Evolutionary conservation across 2,329 filamentous ascomycete genomes (phyloP), one percentile per base, ranked within the genome.

Genomic region (Pezicula neosporulosa): DNA sequence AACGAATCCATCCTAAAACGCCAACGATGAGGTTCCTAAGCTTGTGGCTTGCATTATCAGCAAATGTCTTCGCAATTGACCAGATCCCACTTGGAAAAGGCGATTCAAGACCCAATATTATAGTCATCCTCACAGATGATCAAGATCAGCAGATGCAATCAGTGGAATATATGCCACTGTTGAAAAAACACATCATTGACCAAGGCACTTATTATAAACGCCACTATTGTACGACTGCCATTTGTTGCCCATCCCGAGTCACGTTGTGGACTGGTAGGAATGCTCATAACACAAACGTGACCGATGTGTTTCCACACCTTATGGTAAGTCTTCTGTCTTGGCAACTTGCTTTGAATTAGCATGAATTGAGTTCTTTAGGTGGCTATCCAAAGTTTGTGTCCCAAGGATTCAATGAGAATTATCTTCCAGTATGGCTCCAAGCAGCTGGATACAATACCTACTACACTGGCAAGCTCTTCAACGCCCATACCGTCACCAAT

Each of bases 401-500:
- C 3, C 74, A 86, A 48, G 85, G 86, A 0, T 75, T 82, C 53
- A 87, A 89, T 52, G 76, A 84, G 1, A 77, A 85, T 35, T 89
- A 86, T 54, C 74, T 90, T 0, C 86, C 86, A 0, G 64, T 89
- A 0, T 90, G 86, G 85, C 68, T 90, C n/a, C 83, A 88, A 57
- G 66, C 78, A 4, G 80, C 78, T 0, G 85, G 85, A 0, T 89
- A 89, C 62, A 80, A 81, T 56, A 89, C 86, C 0, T 89, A 87
- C 61, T 90, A 89, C 59, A 81, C 80, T 0, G 87, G 84, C n/a
- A 90, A 90, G 70, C 72, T 4, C 78, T 85, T 86, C 69, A 90
- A 90, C 57, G 73, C 77, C 0, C 84, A 88, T 47, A 79, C 72
- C 0, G 71, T 79, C 2, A 61, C 73, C 0, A 89, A 86, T 52